Base-by-base conservation (phyloP, 306 rosid genomes). In the Herpetospermum pedunculosum region DNA sequence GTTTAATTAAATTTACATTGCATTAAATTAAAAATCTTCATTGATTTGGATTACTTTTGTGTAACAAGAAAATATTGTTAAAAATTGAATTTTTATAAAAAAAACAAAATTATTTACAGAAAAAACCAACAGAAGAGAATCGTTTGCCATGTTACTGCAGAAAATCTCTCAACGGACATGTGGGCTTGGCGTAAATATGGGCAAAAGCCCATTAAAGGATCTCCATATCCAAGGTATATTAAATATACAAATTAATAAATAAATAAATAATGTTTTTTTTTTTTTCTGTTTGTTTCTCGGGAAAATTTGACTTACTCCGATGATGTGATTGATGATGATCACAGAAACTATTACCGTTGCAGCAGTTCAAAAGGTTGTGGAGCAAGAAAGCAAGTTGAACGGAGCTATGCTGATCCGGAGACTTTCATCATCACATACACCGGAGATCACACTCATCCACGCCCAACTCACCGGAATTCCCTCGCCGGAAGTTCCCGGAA, bases 311-410 rank as follows among this genome's bases (percentile, higher is more conserved):
- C 26, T 72, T 62, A 2, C 53, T 23, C 53, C 10, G 5, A 40
- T 48, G 2, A 48, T 48, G 16, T 18, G 53, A 48, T 16, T 48
- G n/a, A n/a, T 28, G 28, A 28, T 18, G 16, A 25, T 12, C 50
- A 5, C 77, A 92, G 97, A 82, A 87, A 89, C 75, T 92, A 92
- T 23, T 92, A 89, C 81, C 85, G 93, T 48, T 92, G 97, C 80
- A 92, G 93, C 76, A 87, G 89, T 81, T 74, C 81, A 26, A 92
- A 89, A 59, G 96, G 93, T 4, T 92, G 97, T 62, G 55, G 69
- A 0, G 97, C 97, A 1, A 79, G 93, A 6, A 92, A 89, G 46
- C 97, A 87, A 78, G 97, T 92, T 2, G 97, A 92, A 65, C 80
- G 89, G 19, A 87, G 90, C 85, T 73, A 50, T 23, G 67, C 53